Conservation (phyloP, 768 basidiomycete genomes). For the Suillus americanus region DNA sequence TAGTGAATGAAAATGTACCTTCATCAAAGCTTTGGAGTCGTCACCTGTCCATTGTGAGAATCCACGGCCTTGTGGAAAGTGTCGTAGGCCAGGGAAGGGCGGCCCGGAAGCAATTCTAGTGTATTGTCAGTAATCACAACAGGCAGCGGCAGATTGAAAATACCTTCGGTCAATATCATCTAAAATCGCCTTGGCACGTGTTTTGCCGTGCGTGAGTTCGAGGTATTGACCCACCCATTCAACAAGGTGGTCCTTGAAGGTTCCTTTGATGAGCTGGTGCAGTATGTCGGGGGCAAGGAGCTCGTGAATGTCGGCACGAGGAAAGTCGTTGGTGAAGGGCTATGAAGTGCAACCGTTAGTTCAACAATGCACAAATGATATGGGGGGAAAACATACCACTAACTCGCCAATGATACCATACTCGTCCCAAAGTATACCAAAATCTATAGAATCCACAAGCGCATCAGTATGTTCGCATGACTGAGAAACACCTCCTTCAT, state of each 20-base stretch:
- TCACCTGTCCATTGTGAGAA: slow-evolving; percentile 8
- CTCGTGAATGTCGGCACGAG: slow-evolving; percentile 2
- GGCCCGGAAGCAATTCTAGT: slow-evolving; percentile 28
- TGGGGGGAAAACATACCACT: neutral
- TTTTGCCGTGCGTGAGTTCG: slow-evolving; percentile 13
- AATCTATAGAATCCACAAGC: slow-evolving; percentile 25
- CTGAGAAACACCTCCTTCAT: slow-evolving; percentile 21
- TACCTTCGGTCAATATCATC: slow-evolving; percentile 25
- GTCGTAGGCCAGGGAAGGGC: slow-evolving; percentile 16
- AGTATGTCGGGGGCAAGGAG: slow-evolving; percentile 8
- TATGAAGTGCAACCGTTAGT: neutral
- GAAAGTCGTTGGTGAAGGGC: neutral
- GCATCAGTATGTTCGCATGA: slow-evolving; percentile 20
- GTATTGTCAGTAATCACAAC: neutral
- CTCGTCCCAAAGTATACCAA: slow-evolving; percentile 33
- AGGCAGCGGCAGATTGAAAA: neutral
- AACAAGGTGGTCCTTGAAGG: slow-evolving; percentile 43
- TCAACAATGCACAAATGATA: neutral
- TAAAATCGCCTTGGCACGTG: slow-evolving; percentile 26
- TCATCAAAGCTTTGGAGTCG: slow-evolving; percentile 29
- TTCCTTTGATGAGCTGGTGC: slow-evolving; percentile 18
- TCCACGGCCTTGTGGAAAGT: slow-evolving; percentile 1
- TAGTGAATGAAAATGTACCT: slow-evolving; percentile 5
- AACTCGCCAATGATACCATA: slow-evolving; percentile 34
- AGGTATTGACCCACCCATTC: slow-evolving; percentile 36